phyloP scores from a whole-genome alignment of 2,329 filamentous ascomycete species.

The Ceratocystis harringtonii region DNA sequence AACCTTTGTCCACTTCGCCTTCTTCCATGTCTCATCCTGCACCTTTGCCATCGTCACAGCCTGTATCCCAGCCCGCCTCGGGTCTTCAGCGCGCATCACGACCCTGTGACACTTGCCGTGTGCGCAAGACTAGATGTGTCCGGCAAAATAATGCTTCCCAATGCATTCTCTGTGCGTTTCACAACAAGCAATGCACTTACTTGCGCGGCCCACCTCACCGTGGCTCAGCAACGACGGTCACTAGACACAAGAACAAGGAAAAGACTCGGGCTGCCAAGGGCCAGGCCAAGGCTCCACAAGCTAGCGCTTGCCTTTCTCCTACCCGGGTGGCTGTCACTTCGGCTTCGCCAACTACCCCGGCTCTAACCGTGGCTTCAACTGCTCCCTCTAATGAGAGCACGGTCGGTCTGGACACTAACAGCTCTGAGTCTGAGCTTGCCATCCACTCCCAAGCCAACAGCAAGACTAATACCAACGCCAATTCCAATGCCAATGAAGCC shows the following conservation, averaged over 20 bases:
- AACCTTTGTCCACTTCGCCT: constrained; percentile 1
- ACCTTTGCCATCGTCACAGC: too few relatives aligned
- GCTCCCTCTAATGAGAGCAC: neutral
- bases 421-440: constrained; percentile 1
- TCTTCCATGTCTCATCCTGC: constrained; percentile 6
- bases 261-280: constrained; percentile 10
- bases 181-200: constrained; percentile 53
- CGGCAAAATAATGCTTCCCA: constrained; percentile 42
- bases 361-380: neutral
- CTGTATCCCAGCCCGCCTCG: neutral
- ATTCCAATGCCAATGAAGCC: neutral
- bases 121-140: constrained; percentile 51
- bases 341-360: neutral
- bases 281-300: constrained; percentile 14
- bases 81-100: constrained; percentile 22
- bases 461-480: neutral
- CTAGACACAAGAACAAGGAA: constrained; percentile 20
- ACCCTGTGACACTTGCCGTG: constrained; percentile 50
- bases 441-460: neutral
- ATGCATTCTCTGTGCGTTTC: constrained; percentile 51
- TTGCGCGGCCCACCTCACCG: constrained; percentile 29
- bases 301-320: constrained; percentile 8
- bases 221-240: constrained; percentile 21
- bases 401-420: neutral
- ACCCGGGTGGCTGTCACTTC: neutral